Percentiles rank a stretch among this genome's conserved stretches.
phyloP scores from a whole-genome alignment of 129 eudicot genomes.

The Centella asiatica region DNA sequence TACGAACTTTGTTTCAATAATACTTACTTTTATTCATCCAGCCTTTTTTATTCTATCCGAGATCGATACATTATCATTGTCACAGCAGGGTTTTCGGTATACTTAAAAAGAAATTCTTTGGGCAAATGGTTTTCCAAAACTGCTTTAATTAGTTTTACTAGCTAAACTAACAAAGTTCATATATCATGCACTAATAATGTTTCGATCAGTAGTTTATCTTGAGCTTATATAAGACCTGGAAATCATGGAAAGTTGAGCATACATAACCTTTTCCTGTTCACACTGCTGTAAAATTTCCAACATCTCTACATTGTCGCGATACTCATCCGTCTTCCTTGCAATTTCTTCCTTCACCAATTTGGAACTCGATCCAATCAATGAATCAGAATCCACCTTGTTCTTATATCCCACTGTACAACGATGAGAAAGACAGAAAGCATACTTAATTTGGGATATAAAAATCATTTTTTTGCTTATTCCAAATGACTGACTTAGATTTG shows the following conservation, averaged over 20 bases:
- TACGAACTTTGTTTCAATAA: too few species aligned
- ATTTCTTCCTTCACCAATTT: conserved; percentile 34
- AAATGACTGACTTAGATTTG: too few species aligned
- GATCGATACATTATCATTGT: too few species aligned
- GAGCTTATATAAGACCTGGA: background rate
- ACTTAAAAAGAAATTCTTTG: too few species aligned
- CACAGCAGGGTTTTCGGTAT: too few species aligned
- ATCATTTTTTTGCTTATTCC: too few species aligned
- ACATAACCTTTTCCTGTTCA: conserved; percentile 26
- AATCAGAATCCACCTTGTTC: conserved; percentile 29
- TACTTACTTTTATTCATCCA: too few species aligned
- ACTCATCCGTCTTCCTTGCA: conserved; percentile 28
- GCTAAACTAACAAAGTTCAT: too few species aligned
- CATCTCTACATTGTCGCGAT: conserved; percentile 29
- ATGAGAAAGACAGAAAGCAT: background rate
- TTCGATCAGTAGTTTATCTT: background rate
- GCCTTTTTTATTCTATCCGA: too few species aligned
- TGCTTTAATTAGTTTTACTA: background rate
- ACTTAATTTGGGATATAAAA: too few species aligned
- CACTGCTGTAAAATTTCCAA: conserved; percentile 21
- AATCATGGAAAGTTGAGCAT: conserved; percentile 4
- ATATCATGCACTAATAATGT: too few species aligned
- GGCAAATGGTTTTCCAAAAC: background rate
- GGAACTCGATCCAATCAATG: conserved; percentile 26
- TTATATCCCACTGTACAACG: conserved; percentile 31